phyloP scores from a whole-genome alignment of 2,329 filamentous ascomycete species.

The Xylaria sp. region DNA sequence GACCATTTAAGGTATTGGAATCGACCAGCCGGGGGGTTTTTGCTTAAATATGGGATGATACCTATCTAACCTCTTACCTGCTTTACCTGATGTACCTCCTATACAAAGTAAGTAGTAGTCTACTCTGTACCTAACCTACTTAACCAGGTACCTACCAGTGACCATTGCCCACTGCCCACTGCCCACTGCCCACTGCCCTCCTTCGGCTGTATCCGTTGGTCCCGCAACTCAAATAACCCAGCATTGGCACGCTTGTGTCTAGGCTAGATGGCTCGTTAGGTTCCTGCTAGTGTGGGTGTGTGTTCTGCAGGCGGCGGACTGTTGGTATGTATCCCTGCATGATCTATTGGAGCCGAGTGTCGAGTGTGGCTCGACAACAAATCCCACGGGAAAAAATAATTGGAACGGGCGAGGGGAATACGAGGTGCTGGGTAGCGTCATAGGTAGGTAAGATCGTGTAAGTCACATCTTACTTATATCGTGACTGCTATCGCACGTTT shows the following conservation, averaged over 20 bases:
- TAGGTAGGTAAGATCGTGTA: conserved; percentile 31
- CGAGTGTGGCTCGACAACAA: conserved; percentile 8
- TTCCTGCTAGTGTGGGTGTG: conserved; percentile 17
- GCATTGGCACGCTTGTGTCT: conserved; percentile 27
- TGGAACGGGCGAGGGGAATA: conserved; percentile 22
- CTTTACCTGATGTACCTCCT: no score
- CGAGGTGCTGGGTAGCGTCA: conserved; percentile 12
- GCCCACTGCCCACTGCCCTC: neutral
- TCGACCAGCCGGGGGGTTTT: conserved; percentile 13
- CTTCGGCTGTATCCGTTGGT: conserved; percentile 14
- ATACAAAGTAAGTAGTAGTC: no score
- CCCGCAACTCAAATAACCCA: conserved; percentile 9
- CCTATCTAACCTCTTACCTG: no score
- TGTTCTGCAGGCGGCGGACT: neutral
- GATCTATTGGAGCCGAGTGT: conserved; percentile 20
- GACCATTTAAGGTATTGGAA: conserved; percentile 16
- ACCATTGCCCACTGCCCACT: neutral
- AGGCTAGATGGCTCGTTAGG: neutral
- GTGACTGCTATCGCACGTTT: neutral
- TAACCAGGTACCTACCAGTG: neutral
- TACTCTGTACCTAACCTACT: no score
- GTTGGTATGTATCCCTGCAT: neutral
- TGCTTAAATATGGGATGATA: no score
- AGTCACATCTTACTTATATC: neutral
- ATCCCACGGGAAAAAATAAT: conserved; percentile 4